Conservation (phyloP, 139 green algal genomes). For the Coelastrella sp. region DNA sequence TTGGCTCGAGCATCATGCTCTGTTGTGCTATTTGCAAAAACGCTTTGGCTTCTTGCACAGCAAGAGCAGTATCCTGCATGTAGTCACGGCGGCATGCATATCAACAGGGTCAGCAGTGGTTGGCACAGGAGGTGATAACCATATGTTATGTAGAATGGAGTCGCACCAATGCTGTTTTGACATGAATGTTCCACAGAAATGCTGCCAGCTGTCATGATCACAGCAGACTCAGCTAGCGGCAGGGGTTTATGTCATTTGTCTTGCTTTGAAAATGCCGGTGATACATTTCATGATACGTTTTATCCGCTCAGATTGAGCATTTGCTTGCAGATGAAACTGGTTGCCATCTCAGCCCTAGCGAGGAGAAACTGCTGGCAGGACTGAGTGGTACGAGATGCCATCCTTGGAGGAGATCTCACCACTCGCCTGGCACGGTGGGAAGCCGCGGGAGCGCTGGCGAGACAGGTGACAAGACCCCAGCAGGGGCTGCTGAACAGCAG, state of each 20-base stretch:
- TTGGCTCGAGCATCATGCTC: too few relatives aligned
- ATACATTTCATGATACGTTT: slow-evolving; percentile 66
- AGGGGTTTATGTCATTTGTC: slow-evolving; percentile 67
- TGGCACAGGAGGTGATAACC: slow-evolving; percentile 51
- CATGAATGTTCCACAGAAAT: background rate
- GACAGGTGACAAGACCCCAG: too few relatives aligned
- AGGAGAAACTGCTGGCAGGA: too few relatives aligned
- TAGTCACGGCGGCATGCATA: background rate
- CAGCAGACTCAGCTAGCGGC: slow-evolving; percentile 55
- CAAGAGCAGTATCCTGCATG: background rate
- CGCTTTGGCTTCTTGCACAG: background rate
- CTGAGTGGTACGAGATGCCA: too few relatives aligned
- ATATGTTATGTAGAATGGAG: slow-evolving; percentile 66
- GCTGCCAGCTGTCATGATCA: slow-evolving; percentile 49
- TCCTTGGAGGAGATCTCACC: too few relatives aligned
- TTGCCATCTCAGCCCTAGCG: slow-evolving; percentile 55
- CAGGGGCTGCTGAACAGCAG: too few relatives aligned
- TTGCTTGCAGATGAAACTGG: slow-evolving; percentile 70
- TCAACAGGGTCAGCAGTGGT: too few relatives aligned
- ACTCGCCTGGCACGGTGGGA: too few relatives aligned
- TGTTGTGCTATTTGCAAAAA: too few relatives aligned
- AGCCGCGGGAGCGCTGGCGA: too few relatives aligned
- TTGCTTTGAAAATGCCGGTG: slow-evolving; percentile 52
- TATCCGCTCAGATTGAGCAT: slow-evolving; percentile 78
- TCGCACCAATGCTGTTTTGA: slow-evolving; percentile 38